Evolutionary conservation across 2,329 filamentous ascomycete species (phyloP).

Genomic region (Nemania serpens): DNA sequence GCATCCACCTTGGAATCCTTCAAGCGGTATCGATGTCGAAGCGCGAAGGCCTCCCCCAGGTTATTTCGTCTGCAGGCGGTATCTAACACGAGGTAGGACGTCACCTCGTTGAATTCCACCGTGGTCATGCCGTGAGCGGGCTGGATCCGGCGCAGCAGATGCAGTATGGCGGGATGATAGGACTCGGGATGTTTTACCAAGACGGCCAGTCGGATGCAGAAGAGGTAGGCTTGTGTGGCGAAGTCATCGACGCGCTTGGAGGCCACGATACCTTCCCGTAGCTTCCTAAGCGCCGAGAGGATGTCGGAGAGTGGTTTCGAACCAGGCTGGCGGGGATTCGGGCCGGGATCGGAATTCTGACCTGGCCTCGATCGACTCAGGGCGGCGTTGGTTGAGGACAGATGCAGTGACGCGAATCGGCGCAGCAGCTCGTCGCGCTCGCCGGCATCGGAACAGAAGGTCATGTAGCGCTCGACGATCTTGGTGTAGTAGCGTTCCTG

Average conservation of each 20-base stretch:
- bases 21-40: constrained; percentile 65
- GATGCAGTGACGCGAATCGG: constrained; percentile 70
- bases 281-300: constrained; percentile 83
- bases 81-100: constrained; percentile 82
- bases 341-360: constrained; percentile 26
- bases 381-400: constrained; percentile 39
- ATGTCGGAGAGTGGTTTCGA: constrained; percentile 73
- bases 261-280: constrained; percentile 87
- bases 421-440: constrained; percentile 74
- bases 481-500: constrained; percentile 87
- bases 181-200: constrained; percentile 82
- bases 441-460: constrained; percentile 78
- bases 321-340: constrained; percentile 36
- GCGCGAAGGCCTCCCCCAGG: constrained; percentile 71
- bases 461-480: constrained; percentile 87
- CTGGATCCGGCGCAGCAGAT: constrained; percentile 77
- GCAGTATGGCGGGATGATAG: constrained; percentile 84
- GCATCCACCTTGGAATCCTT: constrained; percentile 70
- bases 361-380: constrained; percentile 15
- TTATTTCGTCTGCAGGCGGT: constrained; percentile 82
- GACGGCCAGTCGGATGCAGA: constrained; percentile 84
- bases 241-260: constrained; percentile 78
- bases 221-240: constrained; percentile 86
- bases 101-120: constrained; percentile 78
- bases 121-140: constrained; percentile 67